These are phyloP conservation scores for Fragaria ananassa DNA, from an alignment of 306 rosid species.

Conservation along the genomic window DNA sequence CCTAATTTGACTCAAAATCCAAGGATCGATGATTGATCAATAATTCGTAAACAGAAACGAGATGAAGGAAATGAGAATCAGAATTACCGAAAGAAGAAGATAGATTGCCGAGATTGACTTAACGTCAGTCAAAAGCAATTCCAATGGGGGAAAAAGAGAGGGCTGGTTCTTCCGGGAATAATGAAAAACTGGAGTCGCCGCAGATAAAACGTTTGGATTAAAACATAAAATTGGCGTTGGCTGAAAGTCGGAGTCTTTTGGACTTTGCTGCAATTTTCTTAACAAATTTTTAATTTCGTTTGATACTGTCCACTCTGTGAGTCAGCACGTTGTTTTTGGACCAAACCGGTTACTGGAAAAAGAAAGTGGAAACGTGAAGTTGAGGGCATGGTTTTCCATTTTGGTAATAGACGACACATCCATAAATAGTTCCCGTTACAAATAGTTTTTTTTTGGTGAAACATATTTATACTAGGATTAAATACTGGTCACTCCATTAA, in stretches of 20 bases:
- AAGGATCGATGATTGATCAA: too few species aligned
- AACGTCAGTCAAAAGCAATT: slow-evolving; percentile 15
- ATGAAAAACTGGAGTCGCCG: not conserved
- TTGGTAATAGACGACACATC: too few species aligned
- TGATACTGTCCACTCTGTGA: not conserved
- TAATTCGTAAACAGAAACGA: not conserved
- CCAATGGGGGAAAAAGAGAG: not conserved
- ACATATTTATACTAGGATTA: too few species aligned
- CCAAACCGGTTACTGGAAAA: too few species aligned
- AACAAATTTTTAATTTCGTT: not conserved
- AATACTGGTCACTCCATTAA: too few species aligned
- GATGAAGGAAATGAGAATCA: not conserved
- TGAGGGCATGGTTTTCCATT: too few species aligned
- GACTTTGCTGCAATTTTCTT: not conserved
- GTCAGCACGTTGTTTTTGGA: slow-evolving; percentile 22
- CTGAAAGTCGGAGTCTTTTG: not conserved
- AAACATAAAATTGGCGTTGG: not conserved
- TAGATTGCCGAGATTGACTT: slow-evolving; percentile 7
- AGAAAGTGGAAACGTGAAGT: too few species aligned
- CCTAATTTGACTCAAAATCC: not conserved
- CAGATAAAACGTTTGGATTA: not conserved
- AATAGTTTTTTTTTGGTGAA: too few species aligned
- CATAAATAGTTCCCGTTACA: too few species aligned
- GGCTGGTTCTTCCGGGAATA: not conserved
- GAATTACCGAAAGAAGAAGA: not conserved